Conservation (phyloP, 2,329 filamentous ascomycete genomes). For the Biscogniauxia mediterranea region DNA sequence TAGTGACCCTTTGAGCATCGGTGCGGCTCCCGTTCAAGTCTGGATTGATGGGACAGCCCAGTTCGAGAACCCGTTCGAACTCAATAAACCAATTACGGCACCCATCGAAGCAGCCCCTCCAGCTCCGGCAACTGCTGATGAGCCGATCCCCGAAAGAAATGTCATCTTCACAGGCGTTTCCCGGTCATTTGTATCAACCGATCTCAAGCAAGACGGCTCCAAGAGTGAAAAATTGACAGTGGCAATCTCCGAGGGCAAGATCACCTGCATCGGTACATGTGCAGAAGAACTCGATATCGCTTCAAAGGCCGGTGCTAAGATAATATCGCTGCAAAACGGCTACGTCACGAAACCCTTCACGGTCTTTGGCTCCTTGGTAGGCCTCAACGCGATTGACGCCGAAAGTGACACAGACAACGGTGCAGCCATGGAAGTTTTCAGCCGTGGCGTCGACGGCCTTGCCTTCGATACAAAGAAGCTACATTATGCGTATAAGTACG, state of each 20-base stretch:
- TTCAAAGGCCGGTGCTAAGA: slow-evolving; percentile 31
- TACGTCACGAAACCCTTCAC: slow-evolving; percentile 60
- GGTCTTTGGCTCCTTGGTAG: slow-evolving; percentile 58
- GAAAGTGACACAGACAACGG: slow-evolving; percentile 57
- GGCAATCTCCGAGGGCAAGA: slow-evolving; percentile 50
- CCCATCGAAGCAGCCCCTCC: slow-evolving; percentile 41
- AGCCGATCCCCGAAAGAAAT: slow-evolving; percentile 37
- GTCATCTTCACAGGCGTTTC: slow-evolving; percentile 58
- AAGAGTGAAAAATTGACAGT: slow-evolving; percentile 42
- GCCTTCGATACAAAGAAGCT: slow-evolving; percentile 56
- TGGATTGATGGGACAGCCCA: slow-evolving; percentile 64
- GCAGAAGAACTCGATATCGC: slow-evolving; percentile 40
- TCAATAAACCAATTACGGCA: slow-evolving; percentile 46
- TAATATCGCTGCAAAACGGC: slow-evolving; percentile 54
- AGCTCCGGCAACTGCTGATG: slow-evolving; percentile 40
- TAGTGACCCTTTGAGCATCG: slow-evolving; percentile 59
- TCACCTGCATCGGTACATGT: slow-evolving; percentile 58
- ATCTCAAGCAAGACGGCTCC: slow-evolving; percentile 12
- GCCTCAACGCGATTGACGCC: slow-evolving; percentile 61
- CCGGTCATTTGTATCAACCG: slow-evolving; percentile 47
- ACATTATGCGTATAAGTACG: slow-evolving; percentile 50
- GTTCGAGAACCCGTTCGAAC: slow-evolving; percentile 52
- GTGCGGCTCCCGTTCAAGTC: slow-evolving; percentile 58
- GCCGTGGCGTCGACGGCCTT: slow-evolving; percentile 57
- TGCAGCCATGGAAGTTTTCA: slow-evolving; percentile 46